Evolutionary conservation across 805 yeast genomes (phyloP).

Genomic region (Maudiozyma pseudohumilis): DNA sequence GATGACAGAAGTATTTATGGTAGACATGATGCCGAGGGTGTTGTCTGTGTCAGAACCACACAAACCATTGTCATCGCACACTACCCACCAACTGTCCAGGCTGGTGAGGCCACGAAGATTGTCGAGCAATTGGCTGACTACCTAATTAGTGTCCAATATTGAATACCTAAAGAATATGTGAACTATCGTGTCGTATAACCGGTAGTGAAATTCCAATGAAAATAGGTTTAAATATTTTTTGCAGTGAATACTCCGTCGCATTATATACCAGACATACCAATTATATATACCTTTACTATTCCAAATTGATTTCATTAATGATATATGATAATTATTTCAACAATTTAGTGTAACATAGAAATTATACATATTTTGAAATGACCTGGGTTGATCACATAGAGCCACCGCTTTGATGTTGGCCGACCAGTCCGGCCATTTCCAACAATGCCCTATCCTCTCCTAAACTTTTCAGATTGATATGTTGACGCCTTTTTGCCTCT

Average conservation of each 20-base stretch:
- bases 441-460: constrained; percentile 79
- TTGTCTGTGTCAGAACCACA: constrained; percentile 83
- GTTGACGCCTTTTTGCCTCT: constrained; percentile 71
- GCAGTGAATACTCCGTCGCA: too few species aligned
- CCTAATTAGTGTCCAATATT: constrained; percentile 79
- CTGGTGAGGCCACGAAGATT: constrained; percentile 90
- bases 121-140: constrained; percentile 96
- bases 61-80: constrained; percentile 92
- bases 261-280: too few species aligned
- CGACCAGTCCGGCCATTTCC: constrained; percentile 69
- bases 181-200: too few species aligned
- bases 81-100: constrained; percentile 81
- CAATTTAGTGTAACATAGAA: too few species aligned
- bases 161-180: constrained; percentile 11
- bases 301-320: too few species aligned
- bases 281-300: too few species aligned
- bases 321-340: too few species aligned
- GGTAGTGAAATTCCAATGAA: background rate
- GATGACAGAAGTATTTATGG: constrained; percentile 93
- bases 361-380: too few species aligned
- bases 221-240: too few species aligned
- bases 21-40: constrained; percentile 80
- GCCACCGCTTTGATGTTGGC: constrained; percentile 41
- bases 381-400: constrained; percentile 27
- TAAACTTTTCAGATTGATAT: constrained; percentile 51